phyloP scores from a whole-genome alignment of 352 stramenopile species.

The Phytophthora pisi region DNA sequence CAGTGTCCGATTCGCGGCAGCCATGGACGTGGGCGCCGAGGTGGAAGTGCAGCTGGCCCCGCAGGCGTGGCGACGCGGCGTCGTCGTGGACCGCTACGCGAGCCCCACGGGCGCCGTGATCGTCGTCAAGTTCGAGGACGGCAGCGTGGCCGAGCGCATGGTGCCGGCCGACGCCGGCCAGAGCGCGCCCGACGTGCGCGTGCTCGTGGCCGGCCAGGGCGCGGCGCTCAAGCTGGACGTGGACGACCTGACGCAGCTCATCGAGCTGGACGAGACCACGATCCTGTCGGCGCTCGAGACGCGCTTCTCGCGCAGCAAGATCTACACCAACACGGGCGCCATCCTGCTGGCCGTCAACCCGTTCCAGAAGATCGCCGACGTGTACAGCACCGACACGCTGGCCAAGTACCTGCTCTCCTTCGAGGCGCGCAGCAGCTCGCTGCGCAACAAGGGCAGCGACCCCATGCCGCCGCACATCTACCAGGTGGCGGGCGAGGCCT shows the following conservation, averaged over 20 bases:
- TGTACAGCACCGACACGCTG: slow-evolving; percentile 68
- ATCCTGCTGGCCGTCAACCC: slow-evolving; percentile 88
- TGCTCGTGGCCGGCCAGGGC: slow-evolving; percentile 21
- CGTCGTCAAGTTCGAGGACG: slow-evolving; percentile 74
- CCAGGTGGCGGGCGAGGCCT: slow-evolving; percentile 80
- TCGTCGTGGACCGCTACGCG: slow-evolving; percentile 70
- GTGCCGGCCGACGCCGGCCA: slow-evolving; percentile 49
- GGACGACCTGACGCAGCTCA: slow-evolving; percentile 84
- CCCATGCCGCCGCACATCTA: slow-evolving; percentile 85
- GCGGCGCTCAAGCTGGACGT: slow-evolving; percentile 41
- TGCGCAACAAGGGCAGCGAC: slow-evolving; percentile 30
- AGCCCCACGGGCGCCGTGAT: slow-evolving; percentile 57
- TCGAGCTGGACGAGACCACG: slow-evolving; percentile 73
- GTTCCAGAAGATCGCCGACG: slow-evolving; percentile 68
- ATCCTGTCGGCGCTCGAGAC: slow-evolving; percentile 74
- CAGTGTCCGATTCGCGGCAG: slow-evolving; percentile 25
- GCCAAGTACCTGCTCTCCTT: slow-evolving; percentile 71
- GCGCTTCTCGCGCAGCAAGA: slow-evolving; percentile 75
- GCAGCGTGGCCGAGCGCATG: slow-evolving; percentile 47
- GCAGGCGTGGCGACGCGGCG: slow-evolving; percentile 53
- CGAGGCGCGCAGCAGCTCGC: slow-evolving; percentile 44
- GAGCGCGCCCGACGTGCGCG: slow-evolving; percentile 34
- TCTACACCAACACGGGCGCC: slow-evolving; percentile 87
- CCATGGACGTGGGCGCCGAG: slow-evolving; percentile 71
- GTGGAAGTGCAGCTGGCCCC: slow-evolving; percentile 60